These are phyloP conservation scores for Diaporthe nobilis DNA, from an alignment of 2,329 filamentous ascomycete genomes.

Conservation along the genomic window DNA sequence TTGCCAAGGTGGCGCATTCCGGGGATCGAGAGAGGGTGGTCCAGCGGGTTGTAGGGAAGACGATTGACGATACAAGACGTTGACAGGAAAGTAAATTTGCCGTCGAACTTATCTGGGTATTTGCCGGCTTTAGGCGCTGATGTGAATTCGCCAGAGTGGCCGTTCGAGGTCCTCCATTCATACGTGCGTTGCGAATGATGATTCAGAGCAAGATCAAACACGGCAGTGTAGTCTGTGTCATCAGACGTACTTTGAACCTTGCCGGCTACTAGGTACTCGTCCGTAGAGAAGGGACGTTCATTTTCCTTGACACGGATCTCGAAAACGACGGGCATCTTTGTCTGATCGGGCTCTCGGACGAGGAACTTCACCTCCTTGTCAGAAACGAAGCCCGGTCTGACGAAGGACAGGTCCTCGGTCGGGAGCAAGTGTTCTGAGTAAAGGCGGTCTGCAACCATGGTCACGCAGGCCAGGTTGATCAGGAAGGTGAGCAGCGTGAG, in stretches of 20 bases:
- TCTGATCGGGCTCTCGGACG: slow-evolving; percentile 84
- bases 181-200: slow-evolving; percentile 81
- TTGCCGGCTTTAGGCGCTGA: slow-evolving; percentile 81
- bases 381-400: slow-evolving; percentile 89
- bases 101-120: slow-evolving; percentile 70
- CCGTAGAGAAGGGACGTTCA: slow-evolving; percentile 66
- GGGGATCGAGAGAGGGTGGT: slow-evolving; percentile 85
- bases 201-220: slow-evolving; percentile 74
- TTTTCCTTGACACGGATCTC: slow-evolving; percentile 72
- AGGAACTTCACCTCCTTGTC: slow-evolving; percentile 84
- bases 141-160: slow-evolving; percentile 85
- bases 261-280: slow-evolving; percentile 77
- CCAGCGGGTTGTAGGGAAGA: slow-evolving; percentile 89
- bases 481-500: slow-evolving; percentile 78
- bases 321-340: slow-evolving; percentile 81
- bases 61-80: slow-evolving; percentile 94
- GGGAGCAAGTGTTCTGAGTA: slow-evolving; percentile 82
- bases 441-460: slow-evolving; percentile 82
- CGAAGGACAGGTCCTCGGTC: slow-evolving; percentile 84
- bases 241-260: slow-evolving; percentile 76
- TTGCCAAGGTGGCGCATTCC: slow-evolving; percentile 83
- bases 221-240: slow-evolving; percentile 85
- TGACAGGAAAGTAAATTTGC: slow-evolving; percentile 89
- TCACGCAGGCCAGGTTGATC: slow-evolving; percentile 79
- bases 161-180: slow-evolving; percentile 88